Evolutionary conservation across 2,329 filamentous ascomycete species (phyloP).

Genomic region (Ascochyta pisi): DNA sequence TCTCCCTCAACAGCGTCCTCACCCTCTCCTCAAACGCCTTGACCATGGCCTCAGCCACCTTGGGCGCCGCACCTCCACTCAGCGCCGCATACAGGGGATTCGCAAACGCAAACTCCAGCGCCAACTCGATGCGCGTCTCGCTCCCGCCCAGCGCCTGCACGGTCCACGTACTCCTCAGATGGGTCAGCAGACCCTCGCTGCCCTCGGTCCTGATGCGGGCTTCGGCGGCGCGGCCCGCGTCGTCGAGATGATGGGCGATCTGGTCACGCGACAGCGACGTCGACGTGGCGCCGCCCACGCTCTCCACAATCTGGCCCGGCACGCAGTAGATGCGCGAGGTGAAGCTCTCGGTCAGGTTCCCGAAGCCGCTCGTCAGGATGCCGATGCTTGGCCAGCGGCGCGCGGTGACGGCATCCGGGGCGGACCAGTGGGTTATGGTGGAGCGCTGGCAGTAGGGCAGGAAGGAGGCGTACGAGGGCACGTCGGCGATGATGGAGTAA

Average conservation of each 20-base stretch:
- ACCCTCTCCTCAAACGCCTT: constrained; percentile 90
- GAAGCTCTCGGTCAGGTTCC: constrained; percentile 82
- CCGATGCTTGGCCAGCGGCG: constrained; percentile 74
- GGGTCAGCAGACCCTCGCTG: constrained; percentile 63
- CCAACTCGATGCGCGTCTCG: constrained; percentile 76
- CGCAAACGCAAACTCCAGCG: constrained; percentile 81
- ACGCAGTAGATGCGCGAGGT: constrained; percentile 80
- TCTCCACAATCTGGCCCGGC: constrained; percentile 75
- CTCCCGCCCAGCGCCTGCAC: constrained; percentile 56
- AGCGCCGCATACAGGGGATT: constrained; percentile 88
- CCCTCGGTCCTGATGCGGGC: constrained; percentile 6
- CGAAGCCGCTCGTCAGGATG: constrained; percentile 84
- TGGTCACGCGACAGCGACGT: constrained; percentile 53
- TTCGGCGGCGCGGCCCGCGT: not conserved
- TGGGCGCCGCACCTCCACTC: constrained; percentile 80
- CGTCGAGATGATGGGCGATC: constrained; percentile 53
- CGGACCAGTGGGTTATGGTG: constrained; percentile 76
- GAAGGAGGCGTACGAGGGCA: constrained; percentile 80
- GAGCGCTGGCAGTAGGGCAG: constrained; percentile 89
- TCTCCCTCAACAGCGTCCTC: constrained; percentile 56
- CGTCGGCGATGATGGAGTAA: constrained; percentile 86
- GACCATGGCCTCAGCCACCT: constrained; percentile 87
- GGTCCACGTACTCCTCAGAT: constrained; percentile 73
- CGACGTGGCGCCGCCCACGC: constrained; percentile 67
- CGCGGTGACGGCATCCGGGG: constrained; percentile 55